Evolutionary conservation across 2,329 filamentous ascomycete genomes (phyloP).

Genomic region (Pseudocercospora fijiensis): DNA sequence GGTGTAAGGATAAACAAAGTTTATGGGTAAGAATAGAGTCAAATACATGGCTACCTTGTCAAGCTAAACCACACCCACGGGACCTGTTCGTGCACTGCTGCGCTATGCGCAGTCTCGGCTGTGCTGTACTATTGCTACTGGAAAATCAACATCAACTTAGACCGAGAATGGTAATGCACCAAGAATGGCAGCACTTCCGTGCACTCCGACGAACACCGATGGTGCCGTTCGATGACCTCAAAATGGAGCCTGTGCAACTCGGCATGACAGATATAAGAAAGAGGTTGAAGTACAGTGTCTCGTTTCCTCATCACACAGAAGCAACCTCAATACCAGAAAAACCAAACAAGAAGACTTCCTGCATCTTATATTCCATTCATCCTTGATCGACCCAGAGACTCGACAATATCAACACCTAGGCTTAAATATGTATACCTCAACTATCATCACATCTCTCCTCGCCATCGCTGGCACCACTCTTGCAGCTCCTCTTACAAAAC

Average conservation of each 20-base stretch:
- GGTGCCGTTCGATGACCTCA: not conserved
- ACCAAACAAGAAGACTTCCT: not conserved
- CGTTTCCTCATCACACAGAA: slow-evolving; percentile 8
- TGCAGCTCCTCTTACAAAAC: slow-evolving; percentile 6
- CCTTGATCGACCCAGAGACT: not conserved
- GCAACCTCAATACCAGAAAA: slow-evolving; percentile 3
- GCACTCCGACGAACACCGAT: not conserved
- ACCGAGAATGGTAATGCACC: not conserved
- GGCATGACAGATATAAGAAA: slow-evolving; percentile 14
- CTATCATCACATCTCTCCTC: slow-evolving; percentile 6
- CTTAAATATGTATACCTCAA: slow-evolving; percentile 10
- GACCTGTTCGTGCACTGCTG: not conserved
- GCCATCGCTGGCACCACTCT: slow-evolving; percentile 5
- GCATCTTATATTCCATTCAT: not conserved
- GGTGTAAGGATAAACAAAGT: slow-evolving; percentile 7
- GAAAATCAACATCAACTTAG: not conserved
- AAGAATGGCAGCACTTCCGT: slow-evolving; percentile 7
- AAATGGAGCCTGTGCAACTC: not conserved
- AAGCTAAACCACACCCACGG: not conserved
- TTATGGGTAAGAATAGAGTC: slow-evolving; percentile 1
- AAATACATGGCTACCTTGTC: slow-evolving; percentile 8
- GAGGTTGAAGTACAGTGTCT: slow-evolving; percentile 8
- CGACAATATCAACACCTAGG: not conserved
- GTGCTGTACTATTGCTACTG: not conserved
- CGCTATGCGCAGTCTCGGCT: not conserved